These are phyloP conservation scores for Vicia faba DNA, from an alignment of 306 rosid genomes.

Conservation along the genomic window DNA sequence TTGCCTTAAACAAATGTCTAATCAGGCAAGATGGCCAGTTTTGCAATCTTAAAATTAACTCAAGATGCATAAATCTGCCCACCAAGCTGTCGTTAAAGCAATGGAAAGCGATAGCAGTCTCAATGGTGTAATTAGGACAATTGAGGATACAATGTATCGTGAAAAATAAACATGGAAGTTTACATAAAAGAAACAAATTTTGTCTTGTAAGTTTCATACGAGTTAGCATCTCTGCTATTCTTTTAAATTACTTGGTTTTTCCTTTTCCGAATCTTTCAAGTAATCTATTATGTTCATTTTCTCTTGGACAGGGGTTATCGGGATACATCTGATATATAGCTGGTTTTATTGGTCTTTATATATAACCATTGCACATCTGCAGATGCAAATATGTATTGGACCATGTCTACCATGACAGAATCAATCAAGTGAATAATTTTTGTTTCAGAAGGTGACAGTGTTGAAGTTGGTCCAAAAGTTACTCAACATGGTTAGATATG, in stretches of 20 bases:
- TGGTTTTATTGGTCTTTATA: no score
- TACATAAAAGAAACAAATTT: conserved; percentile 4
- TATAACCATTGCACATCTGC: neutral
- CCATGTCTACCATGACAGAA: conserved; percentile 25
- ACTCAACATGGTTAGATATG: conserved; percentile 1
- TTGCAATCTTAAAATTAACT: conserved; percentile 91
- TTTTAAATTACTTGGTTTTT: neutral
- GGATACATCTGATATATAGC: neutral
- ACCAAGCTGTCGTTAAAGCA: conserved; percentile 85
- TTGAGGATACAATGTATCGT: conserved; percentile 70
- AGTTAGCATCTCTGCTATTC: conserved; percentile 34
- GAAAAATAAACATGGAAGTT: conserved; percentile 16
- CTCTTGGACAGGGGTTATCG: neutral
- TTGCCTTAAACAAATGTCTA: conserved; percentile 71
- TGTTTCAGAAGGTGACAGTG: conserved; percentile 28
- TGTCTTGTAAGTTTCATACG: conserved; percentile 21
- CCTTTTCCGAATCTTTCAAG: conserved; percentile 4
- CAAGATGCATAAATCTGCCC: conserved; percentile 83
- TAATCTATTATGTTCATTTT: conserved; percentile 32
- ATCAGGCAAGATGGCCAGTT: conserved; percentile 98
- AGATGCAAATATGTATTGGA: conserved; percentile 10
- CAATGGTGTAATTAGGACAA: conserved; percentile 73
- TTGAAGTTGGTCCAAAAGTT: conserved; percentile 22
- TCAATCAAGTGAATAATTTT: conserved; percentile 31
- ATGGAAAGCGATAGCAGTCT: conserved; percentile 75